These are phyloP conservation scores for Penicillium sp. DNA, from an alignment of 2,329 filamentous ascomycete genomes.

Conservation along the genomic window DNA sequence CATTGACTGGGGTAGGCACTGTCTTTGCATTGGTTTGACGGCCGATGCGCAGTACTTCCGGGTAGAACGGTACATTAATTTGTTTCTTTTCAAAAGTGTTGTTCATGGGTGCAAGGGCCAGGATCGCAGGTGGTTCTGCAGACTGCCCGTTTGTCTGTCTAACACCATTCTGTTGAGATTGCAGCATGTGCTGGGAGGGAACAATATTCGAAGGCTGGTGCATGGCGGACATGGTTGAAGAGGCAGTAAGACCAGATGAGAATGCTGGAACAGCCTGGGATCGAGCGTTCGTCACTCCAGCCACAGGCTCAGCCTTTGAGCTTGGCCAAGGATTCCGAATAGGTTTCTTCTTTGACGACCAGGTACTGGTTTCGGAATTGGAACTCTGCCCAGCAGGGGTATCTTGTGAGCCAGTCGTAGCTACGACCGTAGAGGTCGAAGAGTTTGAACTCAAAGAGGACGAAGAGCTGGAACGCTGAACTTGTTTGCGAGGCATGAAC, in stretches of 20 bases:
- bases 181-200: slow-evolving; percentile 70
- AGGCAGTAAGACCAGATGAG: slow-evolving; percentile 61
- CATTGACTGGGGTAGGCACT: slow-evolving; percentile 84
- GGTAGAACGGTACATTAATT: slow-evolving; percentile 87
- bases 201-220: slow-evolving; percentile 65
- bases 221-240: slow-evolving; percentile 65
- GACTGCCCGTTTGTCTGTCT: slow-evolving; percentile 50
- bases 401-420: slow-evolving; percentile 37
- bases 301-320: slow-evolving; percentile 67
- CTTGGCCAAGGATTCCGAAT: slow-evolving; percentile 64
- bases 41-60: slow-evolving; percentile 93
- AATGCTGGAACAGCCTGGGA: slow-evolving; percentile 64
- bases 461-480: slow-evolving; percentile 86
- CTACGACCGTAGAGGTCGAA: slow-evolving; percentile 63
- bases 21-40: slow-evolving; percentile 98
- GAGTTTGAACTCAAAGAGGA: slow-evolving; percentile 71
- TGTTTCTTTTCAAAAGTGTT: slow-evolving; percentile 97
- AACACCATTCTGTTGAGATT: slow-evolving; percentile 65
- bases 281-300: slow-evolving; percentile 64
- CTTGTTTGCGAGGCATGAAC: slow-evolving; percentile 84
- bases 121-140: slow-evolving; percentile 70
- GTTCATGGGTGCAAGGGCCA: slow-evolving; percentile 88
- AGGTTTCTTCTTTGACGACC: slow-evolving; percentile 52
- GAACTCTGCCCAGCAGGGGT: slow-evolving; percentile 44
- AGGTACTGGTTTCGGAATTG: slow-evolving; percentile 44